Percentiles rank a stretch among this genome's conserved stretches.
Conservation (phyloP, 2,329 filamentous ascomycete genomes). For the Aspergillus sojae region DNA sequence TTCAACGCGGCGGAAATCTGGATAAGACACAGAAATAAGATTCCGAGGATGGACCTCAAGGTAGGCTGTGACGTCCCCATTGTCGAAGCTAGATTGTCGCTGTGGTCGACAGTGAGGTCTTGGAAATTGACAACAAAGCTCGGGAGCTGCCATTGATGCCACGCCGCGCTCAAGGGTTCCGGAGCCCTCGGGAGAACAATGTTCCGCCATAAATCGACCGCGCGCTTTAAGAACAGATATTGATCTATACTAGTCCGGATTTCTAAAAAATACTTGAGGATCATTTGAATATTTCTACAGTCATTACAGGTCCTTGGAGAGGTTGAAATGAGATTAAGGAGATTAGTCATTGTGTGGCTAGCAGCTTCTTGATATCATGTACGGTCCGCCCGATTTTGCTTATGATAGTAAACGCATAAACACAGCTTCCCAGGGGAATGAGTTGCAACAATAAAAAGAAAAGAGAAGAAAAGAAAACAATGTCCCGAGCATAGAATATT, state of each 20-base stretch:
- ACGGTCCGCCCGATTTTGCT: slow-evolving; percentile 1
- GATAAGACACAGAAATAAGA: slow-evolving; percentile 38
- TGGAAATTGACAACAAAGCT: slow-evolving; percentile 23
- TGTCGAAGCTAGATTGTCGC: slow-evolving; percentile 22
- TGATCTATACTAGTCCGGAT: background rate
- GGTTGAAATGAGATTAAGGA: background rate
- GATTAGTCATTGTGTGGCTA: background rate
- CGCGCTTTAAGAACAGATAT: slow-evolving; percentile 2
- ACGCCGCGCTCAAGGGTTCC: slow-evolving; percentile 34
- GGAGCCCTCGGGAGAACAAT: slow-evolving; percentile 28
- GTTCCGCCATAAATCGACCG: slow-evolving; percentile 27
- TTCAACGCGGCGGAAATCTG: slow-evolving; percentile 69
- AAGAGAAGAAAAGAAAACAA: background rate
- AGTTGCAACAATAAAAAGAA: background rate
- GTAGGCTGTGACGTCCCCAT: slow-evolving; percentile 36
- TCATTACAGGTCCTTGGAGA: background rate
- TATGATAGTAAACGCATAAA: background rate
- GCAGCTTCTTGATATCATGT: background rate
- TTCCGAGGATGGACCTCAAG: slow-evolving; percentile 33
- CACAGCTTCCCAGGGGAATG: background rate
- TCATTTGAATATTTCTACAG: background rate
- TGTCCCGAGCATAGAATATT: background rate
- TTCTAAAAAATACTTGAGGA: background rate
- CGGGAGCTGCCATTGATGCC: slow-evolving; percentile 37
- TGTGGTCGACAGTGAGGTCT: slow-evolving; percentile 18